Evolutionary conservation across 257 asterid species (phyloP).

Genomic region (Jacaranda mimosifolia): DNA sequence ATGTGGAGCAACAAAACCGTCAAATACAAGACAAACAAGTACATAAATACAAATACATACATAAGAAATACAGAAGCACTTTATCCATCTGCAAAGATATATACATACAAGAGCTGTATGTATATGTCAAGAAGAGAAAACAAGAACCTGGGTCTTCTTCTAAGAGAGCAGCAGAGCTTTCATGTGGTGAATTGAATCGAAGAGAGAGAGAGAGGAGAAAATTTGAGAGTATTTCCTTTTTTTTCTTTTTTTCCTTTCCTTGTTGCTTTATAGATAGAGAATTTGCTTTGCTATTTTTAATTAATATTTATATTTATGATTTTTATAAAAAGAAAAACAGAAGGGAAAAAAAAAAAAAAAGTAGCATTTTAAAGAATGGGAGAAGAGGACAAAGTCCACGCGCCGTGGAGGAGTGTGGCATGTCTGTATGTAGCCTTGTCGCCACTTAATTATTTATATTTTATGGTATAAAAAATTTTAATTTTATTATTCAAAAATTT

Average conservation of each 20-base stretch:
- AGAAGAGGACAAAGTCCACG: not conserved
- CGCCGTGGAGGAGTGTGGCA: not conserved
- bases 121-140: slow-evolving; percentile 12
- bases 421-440: not conserved
- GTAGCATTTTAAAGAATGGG: not conserved
- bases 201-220: slow-evolving; percentile 24
- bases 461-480: too few relatives aligned
- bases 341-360: not conserved
- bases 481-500: too few relatives aligned
- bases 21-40: slow-evolving; percentile 33
- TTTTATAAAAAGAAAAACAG: not conserved
- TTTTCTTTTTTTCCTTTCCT: not conserved
- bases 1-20: slow-evolving; percentile 50
- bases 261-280: slow-evolving; percentile 3
- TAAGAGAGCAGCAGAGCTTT: slow-evolving; percentile 37
- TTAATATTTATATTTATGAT: not conserved
- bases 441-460: not conserved
- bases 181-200: slow-evolving; percentile 48
- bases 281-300: not conserved
- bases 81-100: not conserved
- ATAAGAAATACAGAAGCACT: slow-evolving; percentile 27
- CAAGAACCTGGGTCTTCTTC: slow-evolving; percentile 50
- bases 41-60: slow-evolving; percentile 23
- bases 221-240: not conserved
- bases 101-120: slow-evolving; percentile 27